phyloP scores from a whole-genome alignment of 139 green algal species.

The Chlamydomonas asymmetrica region DNA sequence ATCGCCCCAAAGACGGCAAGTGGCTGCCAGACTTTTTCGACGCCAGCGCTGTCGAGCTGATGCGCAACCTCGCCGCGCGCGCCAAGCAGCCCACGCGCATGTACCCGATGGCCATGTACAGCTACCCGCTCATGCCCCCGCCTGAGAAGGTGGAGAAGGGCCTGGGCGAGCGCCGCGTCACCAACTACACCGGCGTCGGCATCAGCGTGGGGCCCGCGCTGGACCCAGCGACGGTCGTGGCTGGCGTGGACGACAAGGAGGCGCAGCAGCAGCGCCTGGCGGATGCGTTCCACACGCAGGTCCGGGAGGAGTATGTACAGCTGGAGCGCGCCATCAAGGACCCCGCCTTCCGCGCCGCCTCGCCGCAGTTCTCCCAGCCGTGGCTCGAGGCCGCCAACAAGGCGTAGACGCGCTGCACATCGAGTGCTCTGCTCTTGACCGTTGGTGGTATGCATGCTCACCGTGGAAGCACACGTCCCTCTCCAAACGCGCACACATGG shows the following conservation, averaged over 20 bases:
- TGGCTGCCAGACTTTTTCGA: slow-evolving; percentile 85
- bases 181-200: slow-evolving; percentile 72
- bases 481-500: too few relatives aligned
- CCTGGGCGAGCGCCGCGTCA: slow-evolving; percentile 82
- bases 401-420: too few relatives aligned
- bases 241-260: slow-evolving; percentile 62
- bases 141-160: slow-evolving; percentile 76
- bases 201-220: slow-evolving; percentile 75
- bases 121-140: slow-evolving; percentile 92
- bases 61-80: slow-evolving; percentile 69
- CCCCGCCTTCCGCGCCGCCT: slow-evolving; percentile 35
- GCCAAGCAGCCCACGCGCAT: slow-evolving; percentile 79
- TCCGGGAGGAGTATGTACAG: slow-evolving; percentile 51
- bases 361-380: slow-evolving; percentile 43
- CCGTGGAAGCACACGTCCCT: too few relatives aligned
- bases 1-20: slow-evolving; percentile 71
- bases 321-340: slow-evolving; percentile 69
- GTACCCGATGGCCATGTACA: slow-evolving; percentile 93
- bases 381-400: slow-evolving; percentile 24
- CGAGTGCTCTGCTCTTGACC: too few relatives aligned
- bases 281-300: slow-evolving; percentile 39
- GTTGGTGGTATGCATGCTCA: too few relatives aligned
- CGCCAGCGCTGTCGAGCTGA: slow-evolving; percentile 87
- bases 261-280: slow-evolving; percentile 48
- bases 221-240: slow-evolving; percentile 56